Evolutionary conservation across 345 rosid species (phyloP).

Genomic region (Citrus sp.): DNA sequence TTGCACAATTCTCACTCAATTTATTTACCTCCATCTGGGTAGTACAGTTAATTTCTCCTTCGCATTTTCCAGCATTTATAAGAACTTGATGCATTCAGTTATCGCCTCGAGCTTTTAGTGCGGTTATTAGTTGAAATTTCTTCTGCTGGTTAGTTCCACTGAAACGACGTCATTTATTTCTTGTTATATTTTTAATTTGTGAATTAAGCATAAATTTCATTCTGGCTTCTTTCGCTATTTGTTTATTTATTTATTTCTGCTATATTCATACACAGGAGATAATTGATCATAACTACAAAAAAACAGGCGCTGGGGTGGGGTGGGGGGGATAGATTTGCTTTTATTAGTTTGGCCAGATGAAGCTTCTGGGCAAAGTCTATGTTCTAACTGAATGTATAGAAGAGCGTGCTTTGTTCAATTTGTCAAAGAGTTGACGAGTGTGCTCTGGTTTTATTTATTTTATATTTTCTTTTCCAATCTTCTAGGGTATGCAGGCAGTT

Average conservation of each 20-base stretch:
- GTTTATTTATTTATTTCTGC: neutral
- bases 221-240: neutral
- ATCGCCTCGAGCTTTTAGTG: neutral
- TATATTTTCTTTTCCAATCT: slow-evolving; percentile 8
- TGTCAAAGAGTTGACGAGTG: neutral
- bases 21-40: neutral
- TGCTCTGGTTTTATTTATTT: neutral
- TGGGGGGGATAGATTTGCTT: neutral
- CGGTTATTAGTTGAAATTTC: neutral
- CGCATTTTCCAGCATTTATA: neutral
- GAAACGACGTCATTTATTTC: neutral
- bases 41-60: neutral
- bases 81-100: neutral
- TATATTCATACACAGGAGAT: neutral
- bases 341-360: neutral
- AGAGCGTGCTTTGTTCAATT: neutral
- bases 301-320: neutral
- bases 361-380: neutral
- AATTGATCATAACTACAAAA: neutral
- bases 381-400: neutral
- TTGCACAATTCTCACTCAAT: neutral
- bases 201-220: neutral
- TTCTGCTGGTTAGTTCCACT: neutral
- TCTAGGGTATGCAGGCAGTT: slow-evolving; percentile 34
- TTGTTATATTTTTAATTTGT: neutral